These are phyloP conservation scores for Kodamaea ohmeri DNA, from an alignment of 1,139 yeast species.

Conservation along the genomic window DNA sequence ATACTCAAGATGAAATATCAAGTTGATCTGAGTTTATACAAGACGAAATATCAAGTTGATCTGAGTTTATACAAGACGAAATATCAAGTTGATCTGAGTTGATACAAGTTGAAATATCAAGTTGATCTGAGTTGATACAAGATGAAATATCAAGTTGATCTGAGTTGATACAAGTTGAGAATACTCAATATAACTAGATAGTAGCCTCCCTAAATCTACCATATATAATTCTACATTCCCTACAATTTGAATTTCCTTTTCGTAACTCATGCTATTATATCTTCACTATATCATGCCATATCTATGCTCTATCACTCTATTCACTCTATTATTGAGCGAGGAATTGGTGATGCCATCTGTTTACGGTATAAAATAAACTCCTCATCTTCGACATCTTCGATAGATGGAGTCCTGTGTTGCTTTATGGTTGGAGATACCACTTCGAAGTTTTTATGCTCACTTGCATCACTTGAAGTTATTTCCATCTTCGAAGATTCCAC, in stretches of 20 bases:
- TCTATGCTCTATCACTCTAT: background rate
- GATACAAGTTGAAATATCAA: no score
- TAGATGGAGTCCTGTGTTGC: conserved; percentile 9
- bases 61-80: no score
- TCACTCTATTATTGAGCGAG: conserved; percentile 11
- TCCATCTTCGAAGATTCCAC: no score
- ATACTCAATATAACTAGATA: no score
- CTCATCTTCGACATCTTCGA: conserved; percentile 20
- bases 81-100: no score
- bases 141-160: no score
- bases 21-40: no score
- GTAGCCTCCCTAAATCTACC: background rate
- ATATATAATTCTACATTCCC: background rate
- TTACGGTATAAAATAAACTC: conserved; percentile 15
- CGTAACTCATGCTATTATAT: background rate
- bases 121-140: no score
- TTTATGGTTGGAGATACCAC: conserved; percentile 1
- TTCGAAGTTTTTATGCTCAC: background rate
- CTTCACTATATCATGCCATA: background rate
- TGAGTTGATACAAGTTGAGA: no score
- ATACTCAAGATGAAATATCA: background rate
- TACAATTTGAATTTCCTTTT: background rate
- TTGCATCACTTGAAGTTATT: background rate
- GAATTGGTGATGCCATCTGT: conserved; percentile 10
- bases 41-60: no score